Evolutionary conservation across 768 basidiomycete species (phyloP), one percentile per base, ranked within the genome.

Genomic region (Pulveroboletus sp.): DNA sequence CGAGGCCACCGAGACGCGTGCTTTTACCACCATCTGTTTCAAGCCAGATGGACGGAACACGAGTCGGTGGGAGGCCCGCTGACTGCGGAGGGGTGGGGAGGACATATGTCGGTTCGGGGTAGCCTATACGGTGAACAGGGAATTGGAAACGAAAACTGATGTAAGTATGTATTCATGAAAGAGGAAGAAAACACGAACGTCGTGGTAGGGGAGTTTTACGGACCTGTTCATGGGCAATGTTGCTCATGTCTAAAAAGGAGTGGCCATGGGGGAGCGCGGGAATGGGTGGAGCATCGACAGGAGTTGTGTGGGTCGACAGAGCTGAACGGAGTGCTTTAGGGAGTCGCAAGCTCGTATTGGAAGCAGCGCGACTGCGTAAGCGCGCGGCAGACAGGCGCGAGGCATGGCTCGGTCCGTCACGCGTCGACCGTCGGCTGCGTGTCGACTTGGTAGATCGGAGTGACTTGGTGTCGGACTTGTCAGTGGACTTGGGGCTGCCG

Each of bases 311-410:
- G 64, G 72, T 26, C 58, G 73, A n/a, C 59, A 69, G 4, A 49
- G 52, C n/a, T 2, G 61, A 55, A 18, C 64, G 61, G 35, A 70
- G 43, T 43, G 73, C 43, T 51, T 68, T 69, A 0, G 80, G 82
- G 21, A 88, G 69, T 1, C 87, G 79, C 8, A 90, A 68, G 59
- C 84, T 87, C 21, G 80, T 76, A 56, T 83, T 80, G 5, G 85
- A 86, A 8, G 79, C 73, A 2, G 84, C 74, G 38, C 74, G 71
- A 62, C 83, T 86, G 36, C 86, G 77, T 50, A 71, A 77, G 50
- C 79, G 78, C 1, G 89, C 88, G 5, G 88, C 82, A 5, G 76
- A 75, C 3, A 90, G 73, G 8, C 76, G 73, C 33, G 73, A 72
- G 31, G 62, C 26, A 30, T 71, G 61, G 44, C 70, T 75, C 13